Conservation (phyloP, 306 rosid genomes). For the Quercus gilva region DNA sequence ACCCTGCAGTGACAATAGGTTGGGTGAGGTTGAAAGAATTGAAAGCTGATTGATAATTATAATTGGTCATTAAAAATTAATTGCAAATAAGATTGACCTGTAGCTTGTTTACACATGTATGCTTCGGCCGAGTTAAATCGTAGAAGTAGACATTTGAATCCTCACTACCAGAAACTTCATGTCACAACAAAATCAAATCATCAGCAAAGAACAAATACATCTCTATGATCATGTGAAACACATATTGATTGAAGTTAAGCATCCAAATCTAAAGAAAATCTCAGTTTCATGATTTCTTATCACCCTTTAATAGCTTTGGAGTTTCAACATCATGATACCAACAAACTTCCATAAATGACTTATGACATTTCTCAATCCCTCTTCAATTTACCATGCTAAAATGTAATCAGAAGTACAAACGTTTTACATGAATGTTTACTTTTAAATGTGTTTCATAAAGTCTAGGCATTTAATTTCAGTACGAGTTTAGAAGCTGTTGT, state of each 20-base stretch:
- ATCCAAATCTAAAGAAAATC: background rate
- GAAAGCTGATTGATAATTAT: background rate
- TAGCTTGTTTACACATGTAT: conserved; percentile 95
- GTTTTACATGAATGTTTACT: background rate
- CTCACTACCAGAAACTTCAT: conserved; percentile 91
- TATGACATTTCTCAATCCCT: background rate
- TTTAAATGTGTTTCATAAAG: background rate
- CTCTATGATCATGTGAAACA: background rate
- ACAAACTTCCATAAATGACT: background rate
- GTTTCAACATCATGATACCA: background rate
- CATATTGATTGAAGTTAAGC: background rate
- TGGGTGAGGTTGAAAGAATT: conserved; percentile 25
- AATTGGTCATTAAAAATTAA: background rate
- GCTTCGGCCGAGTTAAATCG: conserved; percentile 84
- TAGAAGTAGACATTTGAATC: conserved; percentile 98
- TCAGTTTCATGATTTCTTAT: background rate
- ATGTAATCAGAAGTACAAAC: background rate
- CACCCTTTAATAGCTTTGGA: background rate
- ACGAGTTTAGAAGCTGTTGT: background rate
- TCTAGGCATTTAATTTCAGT: background rate
- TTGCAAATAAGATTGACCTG: conserved; percentile 55
- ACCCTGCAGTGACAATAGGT: conserved; percentile 58
- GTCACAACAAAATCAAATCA: conserved; percentile 24
- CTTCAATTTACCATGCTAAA: background rate
- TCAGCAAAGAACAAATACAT: conserved; percentile 24